Base-by-base conservation (phyloP, 345 rosid genomes). In the Euphorbia pulcherrima region DNA sequence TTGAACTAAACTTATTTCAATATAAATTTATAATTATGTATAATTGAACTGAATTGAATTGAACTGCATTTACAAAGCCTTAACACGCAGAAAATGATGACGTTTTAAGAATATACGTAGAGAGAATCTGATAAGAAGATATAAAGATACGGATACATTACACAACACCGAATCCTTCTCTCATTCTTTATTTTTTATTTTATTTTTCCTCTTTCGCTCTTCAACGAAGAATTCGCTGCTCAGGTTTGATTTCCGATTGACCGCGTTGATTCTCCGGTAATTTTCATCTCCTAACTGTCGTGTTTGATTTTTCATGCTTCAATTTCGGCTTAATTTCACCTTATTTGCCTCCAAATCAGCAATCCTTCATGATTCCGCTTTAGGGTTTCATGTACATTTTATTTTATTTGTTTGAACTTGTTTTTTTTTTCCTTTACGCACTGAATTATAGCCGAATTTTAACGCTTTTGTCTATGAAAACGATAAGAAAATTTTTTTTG, bases 351-450 rank as follows among this genome's bases (percentile, higher is more conserved):
- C 24, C 2, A 3, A 28, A n/a, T 13, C n/a, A 17, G 27, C 71
- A 40, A 23, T 29, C 13, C 35, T 60, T 28, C 44, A 30, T 33
- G 52, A 68, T 48, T 67, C 62, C 0, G 50, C 6, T 57, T 48
- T 76, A 71, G 83, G 86, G 85, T 74, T 83, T 51, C 21, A 37
- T 58, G 41, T 6, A 39, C 41, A 16, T 58, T 61, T 5, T 40
- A 4, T 52, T 33, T 69, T 57, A 2, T 33, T 28, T 28, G 23
- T n/a, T 30, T 44, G 47, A 16, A 35, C 10, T 54, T 46, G 41
- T 46, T 30, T 11, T 33, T 24, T 44, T 48, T 26, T 20, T 53
- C 16, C 47, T 8, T 67, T 54, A 23, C n/a, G 2, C 60, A 10
- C 30, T 55, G 60, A 58, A 58, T 58, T 8, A 27, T 11, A 26